A percentile compares a stretch with the other conserved stretches of the same genome.
Conservation (phyloP, 352 stramenopile species). For the Phytophthora aleatoria region DNA sequence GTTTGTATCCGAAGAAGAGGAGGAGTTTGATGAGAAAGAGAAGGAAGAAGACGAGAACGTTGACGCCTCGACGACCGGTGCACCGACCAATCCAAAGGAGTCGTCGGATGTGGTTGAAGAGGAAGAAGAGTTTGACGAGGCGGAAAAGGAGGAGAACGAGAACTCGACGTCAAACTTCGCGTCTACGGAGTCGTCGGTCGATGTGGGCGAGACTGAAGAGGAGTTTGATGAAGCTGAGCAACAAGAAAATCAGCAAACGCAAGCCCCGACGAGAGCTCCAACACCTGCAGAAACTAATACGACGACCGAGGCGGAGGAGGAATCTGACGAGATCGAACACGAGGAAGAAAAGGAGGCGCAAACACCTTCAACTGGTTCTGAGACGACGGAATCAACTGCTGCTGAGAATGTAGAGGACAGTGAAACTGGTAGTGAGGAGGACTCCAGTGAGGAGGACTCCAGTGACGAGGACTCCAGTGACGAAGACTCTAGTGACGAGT, state of each 20-base stretch:
- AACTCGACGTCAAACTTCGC: background rate
- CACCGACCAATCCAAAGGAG: too few species aligned
- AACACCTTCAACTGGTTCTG: background rate
- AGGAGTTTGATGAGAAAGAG: too few species aligned
- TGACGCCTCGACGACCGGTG: background rate
- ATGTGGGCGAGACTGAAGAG: background rate
- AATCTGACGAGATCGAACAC: background rate
- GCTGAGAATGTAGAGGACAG: constrained; percentile 5
- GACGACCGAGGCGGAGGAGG: background rate
- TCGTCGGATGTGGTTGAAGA: constrained; percentile 4
- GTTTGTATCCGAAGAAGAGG: constrained; percentile 7
- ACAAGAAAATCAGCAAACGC: too few species aligned
- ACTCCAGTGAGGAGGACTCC: constrained; percentile 11
- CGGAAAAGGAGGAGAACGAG: constrained; percentile 13
- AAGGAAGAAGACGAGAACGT: background rate
- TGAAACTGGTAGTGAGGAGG: constrained; percentile 1
- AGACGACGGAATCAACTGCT: constrained; percentile 1
- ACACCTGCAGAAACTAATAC: background rate
- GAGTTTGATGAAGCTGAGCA: too few species aligned
- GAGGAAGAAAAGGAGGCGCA: constrained; percentile 1
- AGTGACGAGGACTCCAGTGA: constrained; percentile 4
- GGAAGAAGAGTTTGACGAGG: constrained; percentile 16
- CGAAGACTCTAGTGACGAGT: constrained; percentile 11
- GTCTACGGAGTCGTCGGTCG: background rate
- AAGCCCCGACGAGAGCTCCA: too few species aligned